Conservation (phyloP, 2,329 filamentous ascomycete genomes). For the Geosmithia flava region DNA sequence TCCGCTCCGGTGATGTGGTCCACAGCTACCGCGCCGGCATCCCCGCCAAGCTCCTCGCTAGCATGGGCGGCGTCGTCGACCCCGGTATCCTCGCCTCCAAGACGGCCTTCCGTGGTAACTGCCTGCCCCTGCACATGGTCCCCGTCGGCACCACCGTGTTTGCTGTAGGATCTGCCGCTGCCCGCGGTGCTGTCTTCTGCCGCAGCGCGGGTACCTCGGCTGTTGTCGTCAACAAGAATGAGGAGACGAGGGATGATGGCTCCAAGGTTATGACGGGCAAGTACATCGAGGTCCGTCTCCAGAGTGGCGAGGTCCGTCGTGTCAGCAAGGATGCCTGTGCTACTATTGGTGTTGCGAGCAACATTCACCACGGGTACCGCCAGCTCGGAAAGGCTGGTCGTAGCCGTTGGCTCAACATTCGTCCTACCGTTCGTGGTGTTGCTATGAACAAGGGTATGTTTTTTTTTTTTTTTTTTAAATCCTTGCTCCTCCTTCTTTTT, state of each 20-base stretch:
- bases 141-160: slow-evolving; percentile 88
- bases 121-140: slow-evolving; percentile 88
- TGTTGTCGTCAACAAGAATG: slow-evolving; percentile 79
- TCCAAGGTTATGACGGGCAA: slow-evolving; percentile 53
- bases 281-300: slow-evolving; percentile 73
- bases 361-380: slow-evolving; percentile 78
- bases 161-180: slow-evolving; percentile 69
- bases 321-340: slow-evolving; percentile 89
- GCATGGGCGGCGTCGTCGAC: slow-evolving; percentile 88
- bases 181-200: slow-evolving; percentile 77
- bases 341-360: slow-evolving; percentile 89
- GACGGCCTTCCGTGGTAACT: slow-evolving; percentile 91
- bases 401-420: slow-evolving; percentile 84
- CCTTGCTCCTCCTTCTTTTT: neutral
- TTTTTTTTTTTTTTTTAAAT: neutral
- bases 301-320: slow-evolving; percentile 84
- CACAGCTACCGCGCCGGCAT: slow-evolving; percentile 89
- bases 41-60: slow-evolving; percentile 71
- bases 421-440: slow-evolving; percentile 90
- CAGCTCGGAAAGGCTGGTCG: slow-evolving; percentile 93
- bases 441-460: slow-evolving; percentile 86
- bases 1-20: slow-evolving; percentile 81
- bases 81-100: slow-evolving; percentile 91
- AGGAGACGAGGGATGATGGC: slow-evolving; percentile 51
- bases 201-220: slow-evolving; percentile 90